phyloP scores from a whole-genome alignment of 257 asterid species.

The Petunia secreta region DNA sequence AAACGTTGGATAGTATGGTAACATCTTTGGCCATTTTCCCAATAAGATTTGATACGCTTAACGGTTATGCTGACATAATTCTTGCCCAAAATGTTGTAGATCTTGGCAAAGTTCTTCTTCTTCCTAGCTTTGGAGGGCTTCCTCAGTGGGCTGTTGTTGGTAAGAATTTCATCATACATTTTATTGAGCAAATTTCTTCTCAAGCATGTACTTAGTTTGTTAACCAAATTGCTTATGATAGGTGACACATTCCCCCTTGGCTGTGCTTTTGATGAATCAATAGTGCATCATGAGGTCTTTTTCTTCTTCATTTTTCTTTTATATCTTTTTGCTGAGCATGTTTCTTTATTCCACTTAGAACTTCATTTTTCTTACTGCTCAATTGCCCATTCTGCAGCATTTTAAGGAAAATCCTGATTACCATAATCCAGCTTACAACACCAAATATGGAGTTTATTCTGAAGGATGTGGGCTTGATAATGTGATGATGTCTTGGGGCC shows the following conservation, averaged over 20 bases:
- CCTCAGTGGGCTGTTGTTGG: conserved; percentile 59
- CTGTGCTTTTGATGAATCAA: conserved; percentile 53
- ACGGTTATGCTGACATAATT: neutral
- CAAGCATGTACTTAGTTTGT: neutral
- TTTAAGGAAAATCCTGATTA: conserved; percentile 40
- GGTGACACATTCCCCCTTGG: conserved; percentile 59
- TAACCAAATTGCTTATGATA: conserved; percentile 14
- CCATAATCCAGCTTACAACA: conserved; percentile 38
- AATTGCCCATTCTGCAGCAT: conserved; percentile 26
- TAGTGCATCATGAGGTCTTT: conserved; percentile 47
- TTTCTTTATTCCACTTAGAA: neutral
- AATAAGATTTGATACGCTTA: neutral
- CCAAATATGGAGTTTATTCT: conserved; percentile 46
- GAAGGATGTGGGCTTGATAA: conserved; percentile 53
- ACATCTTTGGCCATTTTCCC: too few species aligned
- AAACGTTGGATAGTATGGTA: too few species aligned
- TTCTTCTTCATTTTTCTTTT: neutral
- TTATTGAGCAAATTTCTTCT: too few species aligned
- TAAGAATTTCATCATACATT: neutral
- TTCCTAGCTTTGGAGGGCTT: conserved; percentile 49
- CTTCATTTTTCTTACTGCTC: neutral
- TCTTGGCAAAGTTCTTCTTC: conserved; percentile 50
- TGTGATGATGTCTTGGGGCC: conserved; percentile 60
- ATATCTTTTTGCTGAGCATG: neutral
- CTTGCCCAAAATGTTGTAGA: conserved; percentile 25